Percentiles rank a stretch among this genome's conserved stretches.
Evolutionary conservation across 257 asterid genomes (phyloP).

Genomic region (Fraxinus anomala): DNA sequence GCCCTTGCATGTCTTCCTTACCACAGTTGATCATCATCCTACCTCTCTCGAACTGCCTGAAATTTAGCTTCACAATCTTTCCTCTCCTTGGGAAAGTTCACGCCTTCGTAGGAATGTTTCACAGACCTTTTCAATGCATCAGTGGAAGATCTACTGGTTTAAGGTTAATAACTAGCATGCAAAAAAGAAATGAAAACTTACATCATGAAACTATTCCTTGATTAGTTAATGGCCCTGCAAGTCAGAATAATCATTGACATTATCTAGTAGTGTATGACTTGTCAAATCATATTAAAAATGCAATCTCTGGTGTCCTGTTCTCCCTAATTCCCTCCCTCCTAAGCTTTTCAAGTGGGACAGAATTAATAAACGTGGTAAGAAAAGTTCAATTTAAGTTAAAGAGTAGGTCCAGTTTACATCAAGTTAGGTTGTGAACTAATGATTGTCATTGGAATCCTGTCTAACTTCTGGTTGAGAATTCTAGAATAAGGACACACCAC

Average conservation of each 20-base stretch:
- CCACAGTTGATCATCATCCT: not conserved
- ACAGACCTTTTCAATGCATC: not conserved
- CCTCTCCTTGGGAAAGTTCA: not conserved
- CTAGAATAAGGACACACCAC: not conserved
- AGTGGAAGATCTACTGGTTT: not conserved
- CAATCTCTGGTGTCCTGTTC: not conserved
- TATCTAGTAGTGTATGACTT: no score
- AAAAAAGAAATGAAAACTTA: not conserved
- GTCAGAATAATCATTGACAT: no score
- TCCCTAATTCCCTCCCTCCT: not conserved
- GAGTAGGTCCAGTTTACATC: not conserved
- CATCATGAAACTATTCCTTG: not conserved
- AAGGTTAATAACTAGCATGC: not conserved
- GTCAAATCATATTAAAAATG: no score
- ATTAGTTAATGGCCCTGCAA: not conserved
- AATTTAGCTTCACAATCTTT: not conserved
- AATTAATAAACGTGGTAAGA: not conserved
- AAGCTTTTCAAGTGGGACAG: not conserved
- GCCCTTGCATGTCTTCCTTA: not conserved
- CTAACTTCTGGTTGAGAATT: not conserved
- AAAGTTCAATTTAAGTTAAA: not conserved
- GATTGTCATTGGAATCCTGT: not conserved
- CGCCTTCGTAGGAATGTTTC: not conserved
- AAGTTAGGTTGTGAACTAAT: not conserved
- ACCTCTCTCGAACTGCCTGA: not conserved